Percentiles rank a stretch among this genome's conserved stretches.
Conservation (phyloP, 2,329 filamentous ascomycete genomes). For the Ilyonectria robusta region DNA sequence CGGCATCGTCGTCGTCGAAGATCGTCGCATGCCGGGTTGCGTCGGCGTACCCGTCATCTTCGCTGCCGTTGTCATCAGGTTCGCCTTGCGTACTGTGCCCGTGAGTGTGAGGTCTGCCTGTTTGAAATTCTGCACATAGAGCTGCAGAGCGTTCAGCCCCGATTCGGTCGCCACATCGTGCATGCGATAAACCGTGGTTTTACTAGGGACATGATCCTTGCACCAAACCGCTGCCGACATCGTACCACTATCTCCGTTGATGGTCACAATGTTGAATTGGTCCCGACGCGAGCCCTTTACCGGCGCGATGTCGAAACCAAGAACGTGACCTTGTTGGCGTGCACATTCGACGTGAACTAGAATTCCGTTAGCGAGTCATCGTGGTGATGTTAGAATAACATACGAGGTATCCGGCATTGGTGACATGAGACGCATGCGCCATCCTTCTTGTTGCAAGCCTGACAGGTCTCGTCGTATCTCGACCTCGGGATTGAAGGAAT, state of each 20-base stretch:
- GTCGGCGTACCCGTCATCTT: conserved; percentile 62
- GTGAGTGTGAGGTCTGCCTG: conserved; percentile 93
- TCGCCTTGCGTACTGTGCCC: conserved; percentile 93
- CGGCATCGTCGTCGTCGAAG: conserved; percentile 66
- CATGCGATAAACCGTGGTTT: conserved; percentile 83
- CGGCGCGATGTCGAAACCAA: conserved; percentile 92
- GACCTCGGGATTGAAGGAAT: conserved; percentile 84
- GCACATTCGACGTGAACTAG: conserved; percentile 92
- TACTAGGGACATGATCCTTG: conserved; percentile 84
- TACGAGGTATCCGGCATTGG: conserved; percentile 73
- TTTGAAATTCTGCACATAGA: conserved; percentile 92
- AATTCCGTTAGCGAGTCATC: conserved; percentile 28
- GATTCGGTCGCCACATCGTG: conserved; percentile 79
- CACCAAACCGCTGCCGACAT: conserved; percentile 93
- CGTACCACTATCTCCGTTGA: conserved; percentile 85
- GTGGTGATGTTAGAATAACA: conserved; percentile 41
- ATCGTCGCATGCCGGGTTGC: conserved; percentile 62
- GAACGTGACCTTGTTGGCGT: conserved; percentile 82
- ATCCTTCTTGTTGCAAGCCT: conserved; percentile 80
- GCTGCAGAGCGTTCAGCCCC: conserved; percentile 85
- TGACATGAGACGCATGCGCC: conserved; percentile 90
- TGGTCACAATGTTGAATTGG: conserved; percentile 81
- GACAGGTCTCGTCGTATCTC: conserved; percentile 84
- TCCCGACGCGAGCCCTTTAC: conserved; percentile 92
- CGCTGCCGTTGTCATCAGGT: conserved; percentile 76